Percentiles rank a stretch among this genome's conserved stretches.
These are phyloP conservation scores for Cladosporium sp. DNA, from an alignment of 2,329 filamentous ascomycete species.

Conservation along the genomic window DNA sequence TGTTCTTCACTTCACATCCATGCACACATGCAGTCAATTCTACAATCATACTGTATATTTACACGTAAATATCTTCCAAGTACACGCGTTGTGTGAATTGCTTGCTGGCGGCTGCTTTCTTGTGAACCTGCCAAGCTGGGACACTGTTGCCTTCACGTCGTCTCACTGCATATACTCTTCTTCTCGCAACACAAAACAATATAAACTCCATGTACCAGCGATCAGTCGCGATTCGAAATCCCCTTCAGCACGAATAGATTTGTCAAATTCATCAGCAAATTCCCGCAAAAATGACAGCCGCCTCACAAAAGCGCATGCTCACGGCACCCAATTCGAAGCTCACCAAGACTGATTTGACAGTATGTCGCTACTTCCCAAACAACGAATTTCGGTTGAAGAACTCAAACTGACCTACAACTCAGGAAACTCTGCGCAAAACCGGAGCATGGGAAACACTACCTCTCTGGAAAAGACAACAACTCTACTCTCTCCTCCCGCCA, in stretches of 20 bases:
- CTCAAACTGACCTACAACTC: neutral
- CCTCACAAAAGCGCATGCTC: constrained; percentile 25
- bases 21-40: too few relatives aligned
- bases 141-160: neutral
- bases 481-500: constrained; percentile 28
- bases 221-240: neutral
- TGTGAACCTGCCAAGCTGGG: neutral
- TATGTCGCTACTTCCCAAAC: neutral
- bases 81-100: too few relatives aligned
- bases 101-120: too few relatives aligned
- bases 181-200: too few relatives aligned
- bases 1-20: too few relatives aligned
- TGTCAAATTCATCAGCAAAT: neutral
- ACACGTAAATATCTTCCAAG: too few relatives aligned
- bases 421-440: constrained; percentile 28
- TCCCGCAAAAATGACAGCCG: constrained; percentile 9
- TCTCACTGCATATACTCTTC: neutral
- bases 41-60: too few relatives aligned
- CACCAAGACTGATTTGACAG: constrained; percentile 18
- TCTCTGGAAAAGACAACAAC: constrained; percentile 18
- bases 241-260: neutral
- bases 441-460: constrained; percentile 28
- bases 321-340: constrained; percentile 24
- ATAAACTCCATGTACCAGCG: too few relatives aligned
- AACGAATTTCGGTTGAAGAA: too few relatives aligned